These are phyloP conservation scores for Plenodomus biglobosus DNA, from an alignment of 2,329 filamentous ascomycete species.

Conservation along the genomic window DNA sequence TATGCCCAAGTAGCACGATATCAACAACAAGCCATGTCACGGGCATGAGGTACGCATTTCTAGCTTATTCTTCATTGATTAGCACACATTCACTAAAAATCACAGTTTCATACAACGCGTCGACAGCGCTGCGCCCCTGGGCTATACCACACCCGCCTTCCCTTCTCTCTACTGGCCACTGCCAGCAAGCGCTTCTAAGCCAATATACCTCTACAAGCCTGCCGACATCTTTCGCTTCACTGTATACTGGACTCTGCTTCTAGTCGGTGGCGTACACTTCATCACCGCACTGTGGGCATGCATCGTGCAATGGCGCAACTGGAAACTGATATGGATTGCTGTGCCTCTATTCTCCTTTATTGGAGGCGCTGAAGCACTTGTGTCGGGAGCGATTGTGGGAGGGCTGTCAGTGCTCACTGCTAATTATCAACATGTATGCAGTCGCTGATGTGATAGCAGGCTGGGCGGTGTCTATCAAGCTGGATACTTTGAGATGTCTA, in stretches of 20 bases:
- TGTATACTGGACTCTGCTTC: constrained; percentile 79
- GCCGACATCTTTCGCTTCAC: constrained; percentile 86
- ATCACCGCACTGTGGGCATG: constrained; percentile 71
- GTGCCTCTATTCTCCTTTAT: constrained; percentile 71
- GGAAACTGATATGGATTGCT: constrained; percentile 66
- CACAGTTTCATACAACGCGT: constrained; percentile 49
- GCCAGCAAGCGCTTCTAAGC: constrained; percentile 57
- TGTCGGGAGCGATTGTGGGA: constrained; percentile 80
- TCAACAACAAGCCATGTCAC: constrained; percentile 21
- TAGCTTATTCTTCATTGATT: too few relatives aligned
- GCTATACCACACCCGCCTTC: constrained; percentile 71
- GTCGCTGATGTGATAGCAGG: constrained; percentile 47
- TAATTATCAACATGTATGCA: neutral
- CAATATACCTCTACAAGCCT: constrained; percentile 70
- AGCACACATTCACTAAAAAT: too few relatives aligned
- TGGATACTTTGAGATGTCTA: constrained; percentile 87
- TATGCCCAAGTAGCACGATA: neutral
- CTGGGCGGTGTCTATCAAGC: constrained; percentile 78
- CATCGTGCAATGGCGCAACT: constrained; percentile 64
- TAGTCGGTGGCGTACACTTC: constrained; percentile 74
- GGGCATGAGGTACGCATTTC: constrained; percentile 41
- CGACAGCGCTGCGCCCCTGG: constrained; percentile 52
- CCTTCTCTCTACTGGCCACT: constrained; percentile 80
- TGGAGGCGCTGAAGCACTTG: constrained; percentile 72
- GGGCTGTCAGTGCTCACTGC: constrained; percentile 63